phyloP scores from a whole-genome alignment of 2,329 filamentous ascomycete species.

The Ophiostoma ulmi region DNA sequence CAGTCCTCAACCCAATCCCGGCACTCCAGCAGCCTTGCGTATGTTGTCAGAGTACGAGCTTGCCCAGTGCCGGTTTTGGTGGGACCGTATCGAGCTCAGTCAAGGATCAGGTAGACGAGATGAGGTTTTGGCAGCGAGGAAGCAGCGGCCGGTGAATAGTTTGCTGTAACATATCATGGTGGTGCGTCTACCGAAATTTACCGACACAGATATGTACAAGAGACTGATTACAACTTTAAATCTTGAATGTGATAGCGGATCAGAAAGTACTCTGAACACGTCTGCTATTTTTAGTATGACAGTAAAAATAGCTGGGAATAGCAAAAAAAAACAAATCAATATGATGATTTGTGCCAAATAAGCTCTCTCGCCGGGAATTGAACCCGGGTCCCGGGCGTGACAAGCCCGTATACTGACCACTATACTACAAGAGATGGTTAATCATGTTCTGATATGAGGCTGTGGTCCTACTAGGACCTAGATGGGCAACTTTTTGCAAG shows the following conservation, averaged over 20 bases:
- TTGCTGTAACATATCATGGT: neutral
- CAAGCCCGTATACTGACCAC: constrained; percentile 13
- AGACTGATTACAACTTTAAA: no score
- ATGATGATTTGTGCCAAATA: neutral
- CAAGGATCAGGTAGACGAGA: constrained; percentile 37
- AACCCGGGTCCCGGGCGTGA: constrained; percentile 12
- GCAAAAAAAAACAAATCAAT: neutral
- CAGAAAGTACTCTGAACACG: no score
- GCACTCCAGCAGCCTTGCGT: constrained; percentile 42
- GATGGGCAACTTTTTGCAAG: neutral
- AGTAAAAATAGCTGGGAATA: no score
- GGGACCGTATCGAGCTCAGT: constrained; percentile 47
- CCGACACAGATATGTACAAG: no score
- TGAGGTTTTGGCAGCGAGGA: neutral
- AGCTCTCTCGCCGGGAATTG: constrained; percentile 11
- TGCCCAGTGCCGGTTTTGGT: constrained; percentile 57
- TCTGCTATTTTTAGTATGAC: no score
- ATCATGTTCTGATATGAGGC: neutral
- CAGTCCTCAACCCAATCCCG: constrained; percentile 35
- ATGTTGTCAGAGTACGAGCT: constrained; percentile 42
- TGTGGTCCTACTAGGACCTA: neutral
- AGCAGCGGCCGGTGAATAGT: neutral
- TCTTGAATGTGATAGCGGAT: no score
- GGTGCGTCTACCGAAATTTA: no score
- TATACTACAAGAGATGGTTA: constrained; percentile 7